Evolutionary conservation across 352 stramenopile species (phyloP).

Genomic region (Globisporangium camurandrum): DNA sequence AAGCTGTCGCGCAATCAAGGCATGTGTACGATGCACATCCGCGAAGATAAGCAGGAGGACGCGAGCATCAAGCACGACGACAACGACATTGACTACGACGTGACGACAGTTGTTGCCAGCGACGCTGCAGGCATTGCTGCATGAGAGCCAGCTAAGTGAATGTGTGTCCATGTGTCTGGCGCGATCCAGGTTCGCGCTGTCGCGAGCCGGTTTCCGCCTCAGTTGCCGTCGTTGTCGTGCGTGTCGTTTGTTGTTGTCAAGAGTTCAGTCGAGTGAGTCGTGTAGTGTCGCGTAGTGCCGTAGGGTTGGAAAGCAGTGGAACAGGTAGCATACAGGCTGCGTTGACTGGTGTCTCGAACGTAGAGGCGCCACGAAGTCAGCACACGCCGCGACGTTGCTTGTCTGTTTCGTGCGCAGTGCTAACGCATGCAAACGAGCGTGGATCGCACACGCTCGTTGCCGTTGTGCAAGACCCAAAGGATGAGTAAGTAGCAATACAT

Average conservation of each 20-base stretch:
- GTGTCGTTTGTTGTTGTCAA: background rate
- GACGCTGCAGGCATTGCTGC: no score
- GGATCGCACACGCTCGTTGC: background rate
- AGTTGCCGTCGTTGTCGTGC: background rate
- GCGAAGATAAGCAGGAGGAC: slow-evolving; percentile 67
- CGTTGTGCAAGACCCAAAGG: background rate
- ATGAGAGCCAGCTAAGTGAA: no score
- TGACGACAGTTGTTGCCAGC: background rate
- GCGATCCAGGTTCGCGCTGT: background rate
- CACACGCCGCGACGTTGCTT: no score
- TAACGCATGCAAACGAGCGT: background rate
- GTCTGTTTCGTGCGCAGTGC: background rate
- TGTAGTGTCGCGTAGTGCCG: no score
- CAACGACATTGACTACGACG: slow-evolving; percentile 1
- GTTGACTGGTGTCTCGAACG: background rate
- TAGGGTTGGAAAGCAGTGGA: background rate
- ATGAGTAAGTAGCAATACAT: background rate
- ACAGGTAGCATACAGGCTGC: background rate
- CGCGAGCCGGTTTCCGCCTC: background rate
- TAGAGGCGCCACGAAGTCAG: background rate
- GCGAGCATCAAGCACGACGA: slow-evolving; percentile 5
- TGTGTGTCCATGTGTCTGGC: background rate
- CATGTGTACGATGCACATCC: slow-evolving; percentile 88
- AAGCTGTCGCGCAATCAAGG: slow-evolving; percentile 84
- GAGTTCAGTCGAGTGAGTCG: background rate